Evolutionary conservation across 805 yeast species (phyloP).

Genomic region (Peterozyma toletana): DNA sequence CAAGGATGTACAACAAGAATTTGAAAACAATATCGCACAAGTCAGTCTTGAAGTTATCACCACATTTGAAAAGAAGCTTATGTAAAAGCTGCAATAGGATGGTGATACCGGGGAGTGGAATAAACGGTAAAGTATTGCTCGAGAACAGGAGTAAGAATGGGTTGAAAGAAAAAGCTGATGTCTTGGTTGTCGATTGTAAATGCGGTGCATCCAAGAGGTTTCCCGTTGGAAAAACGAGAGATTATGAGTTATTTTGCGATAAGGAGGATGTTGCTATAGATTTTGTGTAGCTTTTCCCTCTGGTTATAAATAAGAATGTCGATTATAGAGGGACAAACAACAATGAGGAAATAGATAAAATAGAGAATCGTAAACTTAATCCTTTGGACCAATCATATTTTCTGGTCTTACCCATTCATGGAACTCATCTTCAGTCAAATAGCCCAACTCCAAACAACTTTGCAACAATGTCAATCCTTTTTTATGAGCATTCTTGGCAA

Average conservation of each 20-base stretch:
- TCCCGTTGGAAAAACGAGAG: slow-evolving; percentile 53
- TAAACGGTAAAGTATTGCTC: slow-evolving; percentile 29
- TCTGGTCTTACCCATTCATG: slow-evolving; percentile 97
- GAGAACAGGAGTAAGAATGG: slow-evolving; percentile 31
- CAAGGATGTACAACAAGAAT: slow-evolving; percentile 47
- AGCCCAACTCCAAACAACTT: slow-evolving; percentile 87
- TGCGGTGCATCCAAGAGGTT: slow-evolving; percentile 51
- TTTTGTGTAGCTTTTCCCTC: background rate
- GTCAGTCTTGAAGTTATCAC: slow-evolving; percentile 57
- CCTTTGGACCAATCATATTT: slow-evolving; percentile 91
- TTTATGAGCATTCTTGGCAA: slow-evolving; percentile 97
- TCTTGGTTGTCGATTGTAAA: slow-evolving; percentile 40
- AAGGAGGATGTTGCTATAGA: background rate
- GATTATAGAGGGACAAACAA: no score
- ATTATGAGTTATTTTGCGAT: slow-evolving; percentile 32
- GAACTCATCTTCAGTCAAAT: slow-evolving; percentile 76
- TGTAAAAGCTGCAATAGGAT: slow-evolving; percentile 62
- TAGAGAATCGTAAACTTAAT: background rate
- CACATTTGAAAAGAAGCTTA: slow-evolving; percentile 54
- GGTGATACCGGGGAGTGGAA: slow-evolving; percentile 35
- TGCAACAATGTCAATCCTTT: slow-evolving; percentile 93
- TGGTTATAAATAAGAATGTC: no score
- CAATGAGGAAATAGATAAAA: background rate
- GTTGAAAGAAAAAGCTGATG: slow-evolving; percentile 29
- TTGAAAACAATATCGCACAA: slow-evolving; percentile 60